Conservation (phyloP, 768 basidiomycete genomes). For the Hemileccinum rubropunctum region DNA sequence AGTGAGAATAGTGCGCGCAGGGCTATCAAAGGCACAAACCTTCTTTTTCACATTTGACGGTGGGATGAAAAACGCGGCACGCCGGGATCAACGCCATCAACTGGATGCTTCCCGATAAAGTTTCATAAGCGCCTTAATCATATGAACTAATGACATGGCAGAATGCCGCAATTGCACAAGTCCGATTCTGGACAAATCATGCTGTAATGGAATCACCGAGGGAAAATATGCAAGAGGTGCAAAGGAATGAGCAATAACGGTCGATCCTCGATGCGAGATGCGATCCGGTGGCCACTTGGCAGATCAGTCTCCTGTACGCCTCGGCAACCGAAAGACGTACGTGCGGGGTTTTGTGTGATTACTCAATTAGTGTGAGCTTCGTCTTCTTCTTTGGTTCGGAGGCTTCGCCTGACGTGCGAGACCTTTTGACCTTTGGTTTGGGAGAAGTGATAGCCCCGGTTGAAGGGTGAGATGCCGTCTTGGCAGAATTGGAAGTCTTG, state of each 20-base stretch:
- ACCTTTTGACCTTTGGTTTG: slow-evolving; percentile 20
- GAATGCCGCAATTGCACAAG: slow-evolving; percentile 3
- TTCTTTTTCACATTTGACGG: slow-evolving; percentile 20
- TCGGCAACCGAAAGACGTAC: slow-evolving; percentile 22
- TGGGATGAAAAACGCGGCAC: slow-evolving; percentile 20
- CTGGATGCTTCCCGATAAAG: slow-evolving; percentile 26
- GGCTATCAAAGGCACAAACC: slow-evolving; percentile 24
- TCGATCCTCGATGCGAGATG: slow-evolving; percentile 20
- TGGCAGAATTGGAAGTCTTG: slow-evolving; percentile 7
- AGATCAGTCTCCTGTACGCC: slow-evolving; percentile 15
- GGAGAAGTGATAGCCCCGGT: slow-evolving; percentile 4
- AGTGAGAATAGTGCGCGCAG: slow-evolving; percentile 14
- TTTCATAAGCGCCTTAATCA: slow-evolving; percentile 29
- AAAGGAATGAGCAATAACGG: slow-evolving; percentile 7
- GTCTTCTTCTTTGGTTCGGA: slow-evolving; percentile 25
- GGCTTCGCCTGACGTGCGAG: slow-evolving; percentile 19
- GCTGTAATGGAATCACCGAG: slow-evolving; percentile 23
- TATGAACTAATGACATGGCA: slow-evolving; percentile 23
- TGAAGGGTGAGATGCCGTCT: slow-evolving; percentile 5
- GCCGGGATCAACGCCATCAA: slow-evolving; percentile 28
- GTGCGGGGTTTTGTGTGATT: slow-evolving; percentile 11
- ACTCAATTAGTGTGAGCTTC: slow-evolving; percentile 24
- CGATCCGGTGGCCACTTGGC: slow-evolving; percentile 10
- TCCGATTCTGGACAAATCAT: slow-evolving; percentile 11
- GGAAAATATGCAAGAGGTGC: slow-evolving; percentile 10